Evolutionary conservation across 2,329 filamentous ascomycete species (phyloP).

Genomic region (Raffaelea arxii): DNA sequence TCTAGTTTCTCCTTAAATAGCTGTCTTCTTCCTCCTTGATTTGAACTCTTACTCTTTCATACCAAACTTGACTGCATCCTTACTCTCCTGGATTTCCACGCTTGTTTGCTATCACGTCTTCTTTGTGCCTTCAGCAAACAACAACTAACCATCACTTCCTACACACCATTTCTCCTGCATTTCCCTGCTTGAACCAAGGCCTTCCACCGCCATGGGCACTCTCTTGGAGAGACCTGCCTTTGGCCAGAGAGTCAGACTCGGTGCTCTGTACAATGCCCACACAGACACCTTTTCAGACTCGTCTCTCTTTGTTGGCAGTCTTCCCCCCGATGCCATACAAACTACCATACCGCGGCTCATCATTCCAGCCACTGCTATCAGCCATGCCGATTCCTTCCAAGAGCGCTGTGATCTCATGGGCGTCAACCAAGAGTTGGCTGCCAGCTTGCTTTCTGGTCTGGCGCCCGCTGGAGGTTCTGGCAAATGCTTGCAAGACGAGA

Average conservation of each 20-base stretch:
- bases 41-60: too few relatives aligned
- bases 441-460: constrained; percentile 3
- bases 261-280: constrained; percentile 7
- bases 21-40: too few relatives aligned
- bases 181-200: too few relatives aligned
- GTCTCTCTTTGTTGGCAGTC: constrained; percentile 1
- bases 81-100: too few relatives aligned
- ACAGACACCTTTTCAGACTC: constrained; percentile 5
- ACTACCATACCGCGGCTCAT: neutral
- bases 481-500: neutral
- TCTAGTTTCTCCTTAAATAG: too few relatives aligned
- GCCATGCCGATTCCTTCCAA: neutral
- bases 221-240: constrained; percentile 3
- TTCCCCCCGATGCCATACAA: neutral
- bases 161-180: neutral
- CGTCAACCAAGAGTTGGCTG: neutral
- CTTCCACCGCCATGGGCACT: constrained; percentile 2
- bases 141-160: neutral
- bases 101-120: too few relatives aligned
- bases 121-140: neutral
- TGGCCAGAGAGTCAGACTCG: constrained; percentile 5
- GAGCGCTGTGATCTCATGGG: neutral
- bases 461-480: constrained; percentile 1
- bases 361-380: neutral
- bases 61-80: too few relatives aligned